phyloP scores from a whole-genome alignment of 805 yeast species.

The Metschnikowia borealis region DNA sequence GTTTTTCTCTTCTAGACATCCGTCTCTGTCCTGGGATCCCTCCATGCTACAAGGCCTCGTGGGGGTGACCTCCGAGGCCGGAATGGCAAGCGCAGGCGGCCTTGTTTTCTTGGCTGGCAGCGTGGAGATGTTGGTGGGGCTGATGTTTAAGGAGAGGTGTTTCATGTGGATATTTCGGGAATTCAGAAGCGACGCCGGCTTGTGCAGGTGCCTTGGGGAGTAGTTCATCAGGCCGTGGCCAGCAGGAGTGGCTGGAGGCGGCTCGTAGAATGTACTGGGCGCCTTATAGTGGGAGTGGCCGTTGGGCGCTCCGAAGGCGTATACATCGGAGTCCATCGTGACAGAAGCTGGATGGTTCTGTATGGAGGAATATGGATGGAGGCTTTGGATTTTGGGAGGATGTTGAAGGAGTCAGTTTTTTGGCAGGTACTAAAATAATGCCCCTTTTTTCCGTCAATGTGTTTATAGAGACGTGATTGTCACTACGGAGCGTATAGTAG shows the following conservation, averaged over 20 bases:
- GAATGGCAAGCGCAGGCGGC: conserved; percentile 10
- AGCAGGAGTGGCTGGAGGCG: conserved; percentile 6
- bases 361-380: background rate
- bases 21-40: too few relatives aligned
- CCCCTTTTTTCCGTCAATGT: too few relatives aligned
- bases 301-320: conserved; percentile 1
- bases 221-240: conserved; percentile 26
- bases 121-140: conserved; percentile 5
- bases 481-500: too few relatives aligned
- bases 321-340: conserved; percentile 7
- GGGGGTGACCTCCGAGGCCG: conserved; percentile 3
- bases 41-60: background rate
- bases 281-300: conserved; percentile 9
- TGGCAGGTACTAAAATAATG: too few relatives aligned
- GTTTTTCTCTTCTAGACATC: too few relatives aligned
- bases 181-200: conserved; percentile 23
- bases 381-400: background rate
- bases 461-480: too few relatives aligned
- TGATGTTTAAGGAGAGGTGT: conserved; percentile 32
- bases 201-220: conserved; percentile 36
- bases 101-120: conserved; percentile 9
- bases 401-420: too few relatives aligned
- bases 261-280: conserved; percentile 7
- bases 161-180: conserved; percentile 35
- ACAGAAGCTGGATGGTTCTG: background rate